phyloP scores from a whole-genome alignment of 2,329 filamentous ascomycete genomes.

The Cytospora piceae region DNA sequence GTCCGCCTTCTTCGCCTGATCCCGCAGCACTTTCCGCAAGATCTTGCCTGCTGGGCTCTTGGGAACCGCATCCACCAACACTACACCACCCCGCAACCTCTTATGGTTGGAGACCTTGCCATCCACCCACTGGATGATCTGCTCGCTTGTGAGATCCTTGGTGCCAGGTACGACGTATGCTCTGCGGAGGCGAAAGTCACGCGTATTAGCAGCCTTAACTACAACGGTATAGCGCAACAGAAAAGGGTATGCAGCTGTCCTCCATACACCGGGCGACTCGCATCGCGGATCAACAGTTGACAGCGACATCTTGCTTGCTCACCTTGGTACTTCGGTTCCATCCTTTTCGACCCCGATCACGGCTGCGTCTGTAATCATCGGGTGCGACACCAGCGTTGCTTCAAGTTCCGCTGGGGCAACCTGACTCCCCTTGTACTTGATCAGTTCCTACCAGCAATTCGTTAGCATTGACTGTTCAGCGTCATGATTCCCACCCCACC shows the following conservation, averaged over 20 bases:
- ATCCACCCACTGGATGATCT: constrained; percentile 36
- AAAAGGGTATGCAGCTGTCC: background rate
- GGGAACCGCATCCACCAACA: constrained; percentile 60
- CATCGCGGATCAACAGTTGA: background rate
- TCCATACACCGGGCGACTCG: background rate
- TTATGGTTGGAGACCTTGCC: constrained; percentile 36
- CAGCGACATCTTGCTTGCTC: constrained; percentile 45
- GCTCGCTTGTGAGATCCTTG: constrained; percentile 30
- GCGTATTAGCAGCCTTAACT: constrained; percentile 12
- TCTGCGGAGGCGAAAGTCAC: constrained; percentile 8
- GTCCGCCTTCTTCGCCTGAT: constrained; percentile 42
- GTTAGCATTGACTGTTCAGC: constrained; percentile 6
- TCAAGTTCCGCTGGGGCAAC: constrained; percentile 70
- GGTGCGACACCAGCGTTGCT: constrained; percentile 46
- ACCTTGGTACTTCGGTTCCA: constrained; percentile 55
- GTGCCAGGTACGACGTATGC: constrained; percentile 35
- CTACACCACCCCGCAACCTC: constrained; percentile 43
- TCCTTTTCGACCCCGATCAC: constrained; percentile 60
- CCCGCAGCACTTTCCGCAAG: constrained; percentile 58
- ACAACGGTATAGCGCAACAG: background rate
- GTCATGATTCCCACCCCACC: background rate
- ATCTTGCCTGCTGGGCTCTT: constrained; percentile 70
- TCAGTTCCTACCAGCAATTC: constrained; percentile 55
- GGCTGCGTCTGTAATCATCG: constrained; percentile 58
- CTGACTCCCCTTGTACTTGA: constrained; percentile 65